These are phyloP conservation scores for Pythium oligandrum DNA, from an alignment of 352 stramenopile species.

Conservation along the genomic window DNA sequence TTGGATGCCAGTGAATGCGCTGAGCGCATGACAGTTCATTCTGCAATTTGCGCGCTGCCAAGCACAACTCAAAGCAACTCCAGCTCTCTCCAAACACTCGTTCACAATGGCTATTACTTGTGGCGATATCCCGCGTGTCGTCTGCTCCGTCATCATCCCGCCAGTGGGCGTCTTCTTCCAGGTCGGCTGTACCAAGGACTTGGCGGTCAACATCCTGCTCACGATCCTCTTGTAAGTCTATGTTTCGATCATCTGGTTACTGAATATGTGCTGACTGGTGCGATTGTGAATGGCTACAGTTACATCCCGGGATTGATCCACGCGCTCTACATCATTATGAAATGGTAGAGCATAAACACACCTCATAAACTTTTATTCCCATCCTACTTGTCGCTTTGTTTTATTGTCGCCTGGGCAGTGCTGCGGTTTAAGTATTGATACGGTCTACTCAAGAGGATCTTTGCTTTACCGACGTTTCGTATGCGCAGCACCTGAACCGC, in stretches of 20 bases:
- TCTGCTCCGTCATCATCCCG: conserved; percentile 66
- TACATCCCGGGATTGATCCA: conserved; percentile 75
- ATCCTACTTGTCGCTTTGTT: no score
- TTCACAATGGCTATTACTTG: conserved; percentile 50
- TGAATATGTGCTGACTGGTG: neutral
- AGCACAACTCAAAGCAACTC: neutral
- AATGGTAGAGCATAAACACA: neutral
- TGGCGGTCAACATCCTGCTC: conserved; percentile 67
- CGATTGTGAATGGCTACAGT: conserved; percentile 10
- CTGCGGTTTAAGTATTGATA: no score
- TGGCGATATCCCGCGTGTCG: conserved; percentile 61
- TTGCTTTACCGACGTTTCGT: no score
- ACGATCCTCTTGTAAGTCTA: conserved; percentile 44
- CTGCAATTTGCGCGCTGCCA: conserved; percentile 3
- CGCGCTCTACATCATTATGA: conserved; percentile 69
- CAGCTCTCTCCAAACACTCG: neutral
- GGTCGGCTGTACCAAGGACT: conserved; percentile 53
- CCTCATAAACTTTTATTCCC: no score
- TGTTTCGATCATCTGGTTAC: neutral
- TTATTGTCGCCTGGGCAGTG: no score
- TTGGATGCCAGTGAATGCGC: neutral
- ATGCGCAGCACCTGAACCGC: no score
- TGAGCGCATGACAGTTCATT: conserved; percentile 7
- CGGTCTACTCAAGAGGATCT: no score
- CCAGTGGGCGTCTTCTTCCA: conserved; percentile 56